Evolutionary conservation across 2,329 filamentous ascomycete genomes (phyloP).

Genomic region (Hymenoscyphus scutula): DNA sequence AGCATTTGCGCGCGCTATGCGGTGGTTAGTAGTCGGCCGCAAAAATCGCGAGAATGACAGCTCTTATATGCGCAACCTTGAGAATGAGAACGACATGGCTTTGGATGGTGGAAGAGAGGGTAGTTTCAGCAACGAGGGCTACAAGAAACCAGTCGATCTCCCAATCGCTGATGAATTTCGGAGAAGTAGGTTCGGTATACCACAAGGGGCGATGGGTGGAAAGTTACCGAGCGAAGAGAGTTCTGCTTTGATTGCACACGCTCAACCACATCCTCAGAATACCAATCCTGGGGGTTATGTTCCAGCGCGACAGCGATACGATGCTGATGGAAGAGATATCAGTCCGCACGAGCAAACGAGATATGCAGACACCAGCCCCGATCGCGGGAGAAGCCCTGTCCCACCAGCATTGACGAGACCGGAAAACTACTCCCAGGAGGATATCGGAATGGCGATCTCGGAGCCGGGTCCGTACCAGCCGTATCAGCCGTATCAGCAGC

Average conservation of each 20-base stretch:
- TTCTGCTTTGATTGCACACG: conserved; percentile 32
- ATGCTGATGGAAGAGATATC: conserved; percentile 31
- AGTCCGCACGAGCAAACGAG: conserved; percentile 14
- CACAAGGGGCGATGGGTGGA: conserved; percentile 13
- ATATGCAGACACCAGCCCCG: conserved; percentile 18
- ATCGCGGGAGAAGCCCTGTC: conserved; percentile 15
- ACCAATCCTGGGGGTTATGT: conserved; percentile 24
- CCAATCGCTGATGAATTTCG: conserved; percentile 36
- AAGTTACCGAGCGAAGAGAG: conserved; percentile 27
- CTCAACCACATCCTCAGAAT: conserved; percentile 33
- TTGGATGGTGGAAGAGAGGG: conserved; percentile 11
- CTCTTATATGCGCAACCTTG: conserved; percentile 42
- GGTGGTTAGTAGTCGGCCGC: conserved; percentile 77
- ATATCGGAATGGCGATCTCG: conserved; percentile 29
- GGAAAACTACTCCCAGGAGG: conserved; percentile 5
- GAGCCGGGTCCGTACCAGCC: conserved; percentile 26
- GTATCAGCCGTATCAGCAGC: conserved; percentile 14
- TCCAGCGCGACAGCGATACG: conserved; percentile 34
- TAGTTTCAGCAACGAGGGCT: conserved; percentile 19
- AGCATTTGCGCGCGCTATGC: conserved; percentile 58
- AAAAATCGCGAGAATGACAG: conserved; percentile 55
- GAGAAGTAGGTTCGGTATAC: conserved; percentile 31
- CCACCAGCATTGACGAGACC: conserved; percentile 17
- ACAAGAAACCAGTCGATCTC: conserved; percentile 24
- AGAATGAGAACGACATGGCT: conserved; percentile 26